Percentiles rank a stretch among this genome's conserved stretches.
Evolutionary conservation across 768 basidiomycete species (phyloP).

Genomic region (Mycena albidolilacea): DNA sequence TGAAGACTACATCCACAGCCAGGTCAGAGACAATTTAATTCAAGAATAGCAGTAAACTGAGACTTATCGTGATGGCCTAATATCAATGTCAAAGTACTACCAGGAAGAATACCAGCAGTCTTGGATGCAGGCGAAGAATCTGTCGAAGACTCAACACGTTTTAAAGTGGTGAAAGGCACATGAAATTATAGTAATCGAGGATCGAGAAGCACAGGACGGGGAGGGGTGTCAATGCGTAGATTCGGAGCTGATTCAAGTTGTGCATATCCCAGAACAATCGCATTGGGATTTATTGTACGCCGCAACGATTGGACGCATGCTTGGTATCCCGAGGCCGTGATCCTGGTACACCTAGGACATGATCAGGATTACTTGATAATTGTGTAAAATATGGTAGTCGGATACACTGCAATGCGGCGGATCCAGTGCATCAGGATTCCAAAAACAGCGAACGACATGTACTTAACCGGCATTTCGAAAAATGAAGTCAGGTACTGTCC

Average conservation of each 20-base stretch:
- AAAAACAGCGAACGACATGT: not conserved
- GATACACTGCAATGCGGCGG: slow-evolving; percentile 41
- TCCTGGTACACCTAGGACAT: not conserved
- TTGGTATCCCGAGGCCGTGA: slow-evolving; percentile 39
- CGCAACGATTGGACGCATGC: slow-evolving; percentile 43
- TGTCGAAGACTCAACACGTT: not conserved
- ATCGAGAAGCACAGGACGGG: too few species aligned
- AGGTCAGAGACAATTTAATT: too few species aligned
- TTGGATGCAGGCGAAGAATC: not conserved
- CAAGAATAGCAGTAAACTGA: too few species aligned
- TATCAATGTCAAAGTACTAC: too few species aligned
- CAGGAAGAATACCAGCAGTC: not conserved
- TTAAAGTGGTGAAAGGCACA: not conserved
- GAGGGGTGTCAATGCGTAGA: too few species aligned
- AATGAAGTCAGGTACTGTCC: not conserved
- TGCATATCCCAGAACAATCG: slow-evolving; percentile 43
- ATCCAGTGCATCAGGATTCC: not conserved
- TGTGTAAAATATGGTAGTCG: slow-evolving; percentile 43
- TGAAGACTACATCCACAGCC: too few species aligned
- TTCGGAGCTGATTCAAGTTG: too few species aligned
- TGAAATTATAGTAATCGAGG: too few species aligned
- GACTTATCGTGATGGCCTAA: too few species aligned
- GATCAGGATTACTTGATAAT: slow-evolving; percentile 45
- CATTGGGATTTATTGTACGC: slow-evolving; percentile 32
- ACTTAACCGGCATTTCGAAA: not conserved